Base-by-base conservation (phyloP, 495 filamentous ascomycete species). In the Daldinia grandis region DNA sequence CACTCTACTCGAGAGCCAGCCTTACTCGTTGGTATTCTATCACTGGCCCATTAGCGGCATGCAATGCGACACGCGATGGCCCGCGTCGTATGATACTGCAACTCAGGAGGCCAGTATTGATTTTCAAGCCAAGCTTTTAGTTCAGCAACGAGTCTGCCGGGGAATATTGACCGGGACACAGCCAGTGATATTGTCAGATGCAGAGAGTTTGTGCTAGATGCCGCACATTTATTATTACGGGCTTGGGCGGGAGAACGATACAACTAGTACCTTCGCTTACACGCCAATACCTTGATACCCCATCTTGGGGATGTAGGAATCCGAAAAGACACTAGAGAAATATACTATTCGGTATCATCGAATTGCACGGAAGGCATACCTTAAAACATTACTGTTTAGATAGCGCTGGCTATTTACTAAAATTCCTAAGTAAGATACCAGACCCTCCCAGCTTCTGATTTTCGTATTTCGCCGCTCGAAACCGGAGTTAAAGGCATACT, bases 1-100 rank as follows among this genome's bases (percentile, higher is more conserved):
- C 63, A 59, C 24, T 35, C 51, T 69, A 58, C 47, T 65, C 30
- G 49, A 38, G 5, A 58, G 44, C 6, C 35, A 42, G 17, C n/a
- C 44, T 62, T 35, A 37, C 12, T 51, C 35, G 15, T 35, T 49
- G 25, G 10, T n/a, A 10, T 24, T 63, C 30, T 38, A 24, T 44
- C 28, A 30, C 25, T n/a, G 21, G 49, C 38, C 17, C 59, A 40
- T 49, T 35, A 49, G 25, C 42, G 42, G 24, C 35, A 64, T 72
- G 58, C 55, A 60, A 64, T 64, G 59, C 57, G 55, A 59, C 57
- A 54, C 53, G 62, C 28, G 27, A 62, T 54, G 19, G 31, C 37
- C 35, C 12, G 42, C 42, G 42, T 47, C 42, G 42, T 31, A 19
- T 44, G 57, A 27, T 58, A 53, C 33, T 58, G n/a, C 58, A 54